Base-by-base conservation (phyloP, 352 stramenopile genomes). In the Phytophthora fragariaefolia region DNA sequence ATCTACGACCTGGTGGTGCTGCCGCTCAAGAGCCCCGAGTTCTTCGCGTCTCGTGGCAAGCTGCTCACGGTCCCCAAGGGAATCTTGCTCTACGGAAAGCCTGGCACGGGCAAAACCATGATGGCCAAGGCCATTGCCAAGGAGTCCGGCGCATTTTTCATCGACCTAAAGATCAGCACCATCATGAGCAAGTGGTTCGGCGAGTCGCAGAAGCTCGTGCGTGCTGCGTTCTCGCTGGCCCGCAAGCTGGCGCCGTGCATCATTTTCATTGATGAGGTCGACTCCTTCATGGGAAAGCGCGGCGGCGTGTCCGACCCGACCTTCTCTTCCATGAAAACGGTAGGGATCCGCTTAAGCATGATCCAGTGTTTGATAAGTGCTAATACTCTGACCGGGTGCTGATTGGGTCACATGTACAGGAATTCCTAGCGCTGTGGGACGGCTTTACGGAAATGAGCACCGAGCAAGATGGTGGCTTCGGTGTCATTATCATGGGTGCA, bases 181-280 rank as follows among this genome's bases (percentile, higher is more conserved):
- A 90, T 96, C 75, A 96, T 96, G 88, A 96, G 87, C 60, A 96
- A 96, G 71, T 96, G 88, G 88, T 96, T 96, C 65, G 88, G 88
- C 38, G 88, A 96, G 66, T 97, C 86, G 26, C 79, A 98, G 74
- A 99, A 99, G 80, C 80, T 98, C 20, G 93, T 98, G 52, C 85
- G 90, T 34, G 95, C 95, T 0, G 93, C 91, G 18, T 98, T 98
- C 76, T 93, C 85, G 46, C 76, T 99, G 27, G 96, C 96, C 15
- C 77, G 86, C 38, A 99, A 99, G 77, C 82, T 99, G 40, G 86
- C 93, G 43, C 97, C 97, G 2, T 97, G 90, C 66, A 97, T 99
- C 69, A 98, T 99, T 56, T 99, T 99, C 70, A 98, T 99, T 50
- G 97, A 99, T 73, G 97, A 99, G 71, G 90, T 99, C 15, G 92